These are phyloP conservation scores for Populus simonii DNA, from an alignment of 345 rosid genomes.

Conservation along the genomic window DNA sequence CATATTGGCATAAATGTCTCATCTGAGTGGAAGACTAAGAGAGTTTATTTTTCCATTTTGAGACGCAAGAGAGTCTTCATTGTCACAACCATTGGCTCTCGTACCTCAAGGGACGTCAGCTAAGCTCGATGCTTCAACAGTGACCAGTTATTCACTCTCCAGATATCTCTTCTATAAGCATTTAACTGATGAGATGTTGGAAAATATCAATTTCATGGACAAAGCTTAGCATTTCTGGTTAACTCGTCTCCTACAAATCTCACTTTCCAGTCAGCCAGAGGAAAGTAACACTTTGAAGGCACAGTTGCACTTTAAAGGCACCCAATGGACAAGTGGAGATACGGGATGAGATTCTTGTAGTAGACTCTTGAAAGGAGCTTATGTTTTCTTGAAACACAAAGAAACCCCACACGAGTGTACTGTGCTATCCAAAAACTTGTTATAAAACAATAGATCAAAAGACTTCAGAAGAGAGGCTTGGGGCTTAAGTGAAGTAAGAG, in stretches of 20 bases:
- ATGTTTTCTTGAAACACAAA: conserved; percentile 27
- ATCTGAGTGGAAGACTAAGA: background rate
- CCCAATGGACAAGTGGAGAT: conserved; percentile 29
- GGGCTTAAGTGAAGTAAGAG: conserved; percentile 32
- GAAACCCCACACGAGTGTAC: background rate
- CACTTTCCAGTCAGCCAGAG: conserved; percentile 7
- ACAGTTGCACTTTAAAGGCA: conserved; percentile 43
- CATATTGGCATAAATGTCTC: background rate
- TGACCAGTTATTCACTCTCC: background rate
- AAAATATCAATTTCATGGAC: background rate
- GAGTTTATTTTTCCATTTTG: background rate
- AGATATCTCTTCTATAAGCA: background rate
- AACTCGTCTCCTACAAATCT: background rate
- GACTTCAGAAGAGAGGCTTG: conserved; percentile 25
- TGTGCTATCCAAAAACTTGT: background rate
- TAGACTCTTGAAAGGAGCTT: background rate
- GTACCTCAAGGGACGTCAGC: background rate
- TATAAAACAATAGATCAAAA: background rate
- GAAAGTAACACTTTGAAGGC: conserved; percentile 9
- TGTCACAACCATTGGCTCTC: background rate
- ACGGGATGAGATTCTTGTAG: conserved; percentile 13
- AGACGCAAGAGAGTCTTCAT: background rate
- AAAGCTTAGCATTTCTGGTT: background rate
- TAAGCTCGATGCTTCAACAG: background rate
- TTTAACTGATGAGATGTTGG: background rate